Base-by-base conservation (phyloP, 805 yeast species). In the Saccharomycopsis schoenii region DNA sequence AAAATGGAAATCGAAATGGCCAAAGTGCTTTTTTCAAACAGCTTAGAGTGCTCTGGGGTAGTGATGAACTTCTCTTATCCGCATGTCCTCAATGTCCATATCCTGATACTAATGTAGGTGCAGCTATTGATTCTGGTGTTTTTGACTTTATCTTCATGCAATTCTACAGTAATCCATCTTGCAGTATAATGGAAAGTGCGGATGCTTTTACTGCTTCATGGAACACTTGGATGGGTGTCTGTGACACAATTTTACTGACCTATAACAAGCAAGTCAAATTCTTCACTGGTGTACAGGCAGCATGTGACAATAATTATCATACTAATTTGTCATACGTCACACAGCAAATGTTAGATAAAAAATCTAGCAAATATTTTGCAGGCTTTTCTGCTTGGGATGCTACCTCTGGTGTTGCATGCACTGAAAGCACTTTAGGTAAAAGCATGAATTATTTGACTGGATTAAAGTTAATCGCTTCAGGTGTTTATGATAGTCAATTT, bases 41-140 rank as follows among this genome's bases (percentile, higher is more conserved):
- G 51, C 62, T 73, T 63, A 75, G 82, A 65, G 61, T 62, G 29
- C 43, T 58, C 14, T 57, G 58, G 60, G 50, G 77, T 17, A 73
- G 81, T 52, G 82, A 80, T 69, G 64, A 67, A 25, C 82, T 80
- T 72, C 80, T 80, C 68, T 72, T 84, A 55, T 77, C 86, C 54
- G 86, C 86, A 61, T 83, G 88, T 57, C 89, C 89, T 15, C 88
- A 83, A 69, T 84, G 89, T 71, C 82, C 80, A 9, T 77, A 77
- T 68, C 87, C 88, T 11, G 89, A 84, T 69, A 77, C 72, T 15
- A 70, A 72, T 55, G 69, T 75, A 42, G 77, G 78, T 60, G 71
- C 72, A 56, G 70, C 79, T 39, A 66, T 80, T 56, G 69, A 69
- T 40, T 71, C 69, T n/a, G 78, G 83, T 15, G 73, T 76, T 41